Evolutionary conservation across 164 flowering plant genomes (phyloP).

Genomic region (Vitis rotundifolia): DNA sequence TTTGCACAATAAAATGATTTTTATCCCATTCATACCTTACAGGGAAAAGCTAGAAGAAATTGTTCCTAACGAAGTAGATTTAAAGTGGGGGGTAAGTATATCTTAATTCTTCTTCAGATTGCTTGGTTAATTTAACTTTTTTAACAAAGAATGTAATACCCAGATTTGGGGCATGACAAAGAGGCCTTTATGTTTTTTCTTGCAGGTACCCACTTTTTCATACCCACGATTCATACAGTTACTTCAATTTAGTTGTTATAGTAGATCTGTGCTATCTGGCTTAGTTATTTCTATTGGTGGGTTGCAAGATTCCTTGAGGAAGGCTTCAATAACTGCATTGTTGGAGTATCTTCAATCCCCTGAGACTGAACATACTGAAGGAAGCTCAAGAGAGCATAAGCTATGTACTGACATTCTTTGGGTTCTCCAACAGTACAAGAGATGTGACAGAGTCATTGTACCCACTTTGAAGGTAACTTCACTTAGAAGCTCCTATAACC

Average conservation of each 20-base stretch:
- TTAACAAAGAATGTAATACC: not conserved
- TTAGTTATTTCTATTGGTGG: conserved; percentile 90
- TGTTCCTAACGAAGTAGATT: conserved; percentile 46
- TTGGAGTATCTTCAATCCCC: conserved; percentile 62
- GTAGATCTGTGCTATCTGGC: conserved; percentile 77
- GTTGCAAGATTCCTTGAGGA: conserved; percentile 86
- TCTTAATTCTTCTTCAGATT: not conserved
- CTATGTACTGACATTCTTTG: conserved; percentile 70
- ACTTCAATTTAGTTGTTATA: conserved; percentile 70
- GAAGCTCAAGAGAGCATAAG: conserved; percentile 41
- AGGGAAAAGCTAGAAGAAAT: conserved; percentile 67
- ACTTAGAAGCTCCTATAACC: conserved; percentile 1
- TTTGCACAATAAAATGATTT: conserved; percentile 46
- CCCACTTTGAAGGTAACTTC: conserved; percentile 80
- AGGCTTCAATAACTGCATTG: conserved; percentile 72
- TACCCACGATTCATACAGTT: conserved; percentile 81
- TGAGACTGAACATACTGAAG: conserved; percentile 28
- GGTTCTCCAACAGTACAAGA: conserved; percentile 76
- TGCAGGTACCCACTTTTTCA: conserved; percentile 82
- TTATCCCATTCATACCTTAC: conserved; percentile 65
- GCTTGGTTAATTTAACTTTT: not conserved
- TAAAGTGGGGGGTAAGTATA: conserved; percentile 79
- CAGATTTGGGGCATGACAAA: not conserved
- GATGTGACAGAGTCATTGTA: conserved; percentile 79
- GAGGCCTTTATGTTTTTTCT: not conserved